phyloP scores from a whole-genome alignment of 306 rosid genomes.

The Dryas alaskensis region DNA sequence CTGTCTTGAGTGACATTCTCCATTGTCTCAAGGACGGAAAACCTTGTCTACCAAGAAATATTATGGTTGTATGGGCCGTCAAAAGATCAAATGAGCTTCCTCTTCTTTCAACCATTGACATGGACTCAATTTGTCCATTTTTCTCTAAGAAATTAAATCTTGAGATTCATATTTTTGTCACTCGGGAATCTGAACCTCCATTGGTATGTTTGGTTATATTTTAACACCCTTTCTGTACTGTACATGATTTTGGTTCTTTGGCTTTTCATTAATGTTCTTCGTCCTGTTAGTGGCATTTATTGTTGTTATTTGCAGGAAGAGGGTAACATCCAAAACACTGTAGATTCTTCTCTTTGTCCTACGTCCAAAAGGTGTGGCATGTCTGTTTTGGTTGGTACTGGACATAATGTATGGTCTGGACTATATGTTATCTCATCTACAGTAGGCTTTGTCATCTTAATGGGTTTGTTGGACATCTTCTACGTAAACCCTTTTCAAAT shows the following conservation, averaged over 20 bases:
- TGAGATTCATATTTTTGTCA: slow-evolving; percentile 58
- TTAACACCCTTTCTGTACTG: not conserved
- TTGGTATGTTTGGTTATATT: slow-evolving; percentile 50
- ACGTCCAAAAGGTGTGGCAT: slow-evolving; percentile 41
- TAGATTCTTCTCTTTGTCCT: slow-evolving; percentile 45
- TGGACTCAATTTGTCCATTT: slow-evolving; percentile 64
- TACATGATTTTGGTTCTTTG: not conserved
- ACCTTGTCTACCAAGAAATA: slow-evolving; percentile 59
- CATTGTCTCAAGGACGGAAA: slow-evolving; percentile 70
- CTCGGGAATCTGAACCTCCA: slow-evolving; percentile 76
- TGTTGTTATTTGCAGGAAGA: slow-evolving; percentile 59
- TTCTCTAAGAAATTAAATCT: slow-evolving; percentile 56
- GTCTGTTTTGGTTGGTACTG: slow-evolving; percentile 83
- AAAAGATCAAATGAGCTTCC: slow-evolving; percentile 74
- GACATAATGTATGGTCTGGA: slow-evolving; percentile 77
- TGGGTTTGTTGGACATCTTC: slow-evolving; percentile 46
- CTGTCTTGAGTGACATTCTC: slow-evolving; percentile 82
- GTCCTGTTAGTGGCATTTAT: slow-evolving; percentile 20
- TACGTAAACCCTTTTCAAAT: slow-evolving; percentile 62
- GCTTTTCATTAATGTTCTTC: not conserved
- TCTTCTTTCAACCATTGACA: slow-evolving; percentile 68
- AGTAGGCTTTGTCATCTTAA: slow-evolving; percentile 52
- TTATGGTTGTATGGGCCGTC: slow-evolving; percentile 82
- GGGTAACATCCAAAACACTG: slow-evolving; percentile 45
- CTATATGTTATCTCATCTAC: slow-evolving; percentile 68